A percentile compares a stretch with the other conserved stretches of the same genome.
Conservation (phyloP, 2,329 filamentous ascomycete genomes). For the Fusarium mangiferae region DNA sequence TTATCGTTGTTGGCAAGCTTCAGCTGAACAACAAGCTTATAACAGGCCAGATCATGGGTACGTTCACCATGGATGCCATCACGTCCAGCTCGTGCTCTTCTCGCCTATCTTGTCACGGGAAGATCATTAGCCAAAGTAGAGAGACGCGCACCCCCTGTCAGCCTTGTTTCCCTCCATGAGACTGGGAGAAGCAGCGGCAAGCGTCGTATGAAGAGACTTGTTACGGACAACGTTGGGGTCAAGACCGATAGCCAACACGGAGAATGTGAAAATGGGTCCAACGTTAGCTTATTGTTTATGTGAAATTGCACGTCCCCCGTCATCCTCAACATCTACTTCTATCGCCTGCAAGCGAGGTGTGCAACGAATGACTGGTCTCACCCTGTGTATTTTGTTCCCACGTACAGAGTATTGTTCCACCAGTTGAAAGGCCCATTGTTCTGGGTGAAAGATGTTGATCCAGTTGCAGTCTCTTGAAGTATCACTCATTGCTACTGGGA, state of each 20-base stretch:
- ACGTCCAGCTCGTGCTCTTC: slow-evolving; percentile 27
- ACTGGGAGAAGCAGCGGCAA: slow-evolving; percentile 2
- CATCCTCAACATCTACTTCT: slow-evolving; percentile 1
- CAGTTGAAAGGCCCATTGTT: not conserved
- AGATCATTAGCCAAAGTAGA: slow-evolving; percentile 38
- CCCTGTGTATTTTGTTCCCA: not conserved
- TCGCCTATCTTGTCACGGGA: slow-evolving; percentile 45
- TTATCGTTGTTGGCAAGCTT: slow-evolving; percentile 10
- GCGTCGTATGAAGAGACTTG: slow-evolving; percentile 2
- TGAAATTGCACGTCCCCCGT: slow-evolving; percentile 25
- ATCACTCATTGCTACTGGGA: not conserved
- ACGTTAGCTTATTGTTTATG: slow-evolving; percentile 3
- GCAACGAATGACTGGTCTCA: not conserved
- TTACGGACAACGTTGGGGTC: not conserved
- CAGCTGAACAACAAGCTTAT: slow-evolving; percentile 12
- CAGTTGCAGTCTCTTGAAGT: not conserved
- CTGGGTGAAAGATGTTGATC: not conserved
- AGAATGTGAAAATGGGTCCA: slow-evolving; percentile 1
- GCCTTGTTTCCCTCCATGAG: slow-evolving; percentile 17
- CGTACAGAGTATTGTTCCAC: not conserved
- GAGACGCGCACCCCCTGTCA: slow-evolving; percentile 32
- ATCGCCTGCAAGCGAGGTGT: slow-evolving; percentile 11
- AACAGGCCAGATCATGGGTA: not conserved
- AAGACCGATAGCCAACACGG: not conserved
- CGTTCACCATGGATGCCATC: slow-evolving; percentile 10